Evolutionary conservation across 306 rosid genomes (phyloP), one percentile per base, ranked within the genome.

Genomic region (Vigna reflexopilosa): DNA sequence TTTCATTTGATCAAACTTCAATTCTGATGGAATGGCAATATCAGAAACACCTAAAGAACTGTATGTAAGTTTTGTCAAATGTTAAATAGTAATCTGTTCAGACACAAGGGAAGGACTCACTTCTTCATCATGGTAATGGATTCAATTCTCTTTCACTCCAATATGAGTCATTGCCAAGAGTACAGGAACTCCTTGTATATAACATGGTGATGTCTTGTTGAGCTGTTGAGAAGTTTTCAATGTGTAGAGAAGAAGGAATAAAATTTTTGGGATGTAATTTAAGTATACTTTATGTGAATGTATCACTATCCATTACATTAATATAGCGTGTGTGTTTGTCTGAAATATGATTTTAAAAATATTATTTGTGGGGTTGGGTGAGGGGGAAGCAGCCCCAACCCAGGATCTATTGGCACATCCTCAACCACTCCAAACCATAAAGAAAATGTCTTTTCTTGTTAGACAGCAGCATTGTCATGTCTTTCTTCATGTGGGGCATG

Each of bases 111-210:
- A 65, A 77, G 68, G 42, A 28, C 15, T 47, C 64, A 57, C 59
- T 76, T 71, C 51, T 59, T 72, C 19, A 74, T 16, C 68, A 76
- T 79, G 72, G 50, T 72, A 50, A 67, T 74, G 78, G 62, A 63
- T 63, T 75, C 14, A 51, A 68, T 51, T 56, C 68, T 83, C 44
- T 73, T 74, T 77, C 49, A 48, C 65, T 67, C 70, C 73, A 8
- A 70, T 48, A 44, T 67, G 82, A 59, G 62, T 69, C 75, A 61
- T 72, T 19, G 7, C 77, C 38, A 73, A 83, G 77, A 82, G 38
- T 44, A n/a, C 72, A 57, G 84, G 79, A 58, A 64, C 47, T 69
- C 59, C 71, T 81, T 88, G 91, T 90, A 86, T 56, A 92, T 87
- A 90, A 72, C 26, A 81, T 75, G 89, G 66, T 83, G 59, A 67